Percentiles rank a stretch among this genome's conserved stretches.
These are phyloP conservation scores for Hypholoma sublateritium DNA, from an alignment of 768 basidiomycete species.

Conservation along the genomic window DNA sequence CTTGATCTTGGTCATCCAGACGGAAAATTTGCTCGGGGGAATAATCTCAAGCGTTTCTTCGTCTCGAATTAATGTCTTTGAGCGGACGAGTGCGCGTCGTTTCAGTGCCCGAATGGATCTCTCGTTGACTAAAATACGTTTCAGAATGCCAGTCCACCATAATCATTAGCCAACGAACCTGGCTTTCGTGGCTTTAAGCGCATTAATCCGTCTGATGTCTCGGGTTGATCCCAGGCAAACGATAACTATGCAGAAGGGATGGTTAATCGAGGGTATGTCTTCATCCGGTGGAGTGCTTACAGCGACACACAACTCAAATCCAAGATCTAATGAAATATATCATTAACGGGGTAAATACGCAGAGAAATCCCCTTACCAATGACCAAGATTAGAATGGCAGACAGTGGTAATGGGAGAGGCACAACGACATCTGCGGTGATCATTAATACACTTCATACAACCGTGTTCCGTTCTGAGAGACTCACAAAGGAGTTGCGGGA, in stretches of 20 bases:
- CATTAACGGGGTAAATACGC: neutral
- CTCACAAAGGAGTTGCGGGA: constrained; percentile 67
- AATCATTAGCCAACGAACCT: constrained; percentile 31
- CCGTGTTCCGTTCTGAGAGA: constrained; percentile 4
- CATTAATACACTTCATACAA: neutral
- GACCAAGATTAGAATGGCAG: constrained; percentile 69
- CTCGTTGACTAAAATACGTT: constrained; percentile 46
- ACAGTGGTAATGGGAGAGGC: constrained; percentile 63
- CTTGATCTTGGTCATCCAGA: constrained; percentile 36
- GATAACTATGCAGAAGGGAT: constrained; percentile 41
- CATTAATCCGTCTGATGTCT: constrained; percentile 66
- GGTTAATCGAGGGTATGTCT: neutral
- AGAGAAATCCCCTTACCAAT: constrained; percentile 46
- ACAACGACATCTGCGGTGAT: constrained; percentile 55
- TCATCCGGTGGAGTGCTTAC: constrained; percentile 33
- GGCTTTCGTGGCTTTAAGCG: constrained; percentile 66
- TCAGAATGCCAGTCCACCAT: neutral
- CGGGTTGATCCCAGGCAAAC: constrained; percentile 73
- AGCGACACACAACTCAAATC: constrained; percentile 67
- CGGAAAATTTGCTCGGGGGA: constrained; percentile 39
- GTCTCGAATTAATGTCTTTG: constrained; percentile 52
- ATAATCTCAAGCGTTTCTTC: constrained; percentile 49
- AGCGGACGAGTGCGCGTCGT: constrained; percentile 55
- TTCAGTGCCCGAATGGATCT: constrained; percentile 53
- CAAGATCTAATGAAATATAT: constrained; percentile 50